Evolutionary conservation across 805 yeast genomes (phyloP).

Genomic region (Candida anglica): DNA sequence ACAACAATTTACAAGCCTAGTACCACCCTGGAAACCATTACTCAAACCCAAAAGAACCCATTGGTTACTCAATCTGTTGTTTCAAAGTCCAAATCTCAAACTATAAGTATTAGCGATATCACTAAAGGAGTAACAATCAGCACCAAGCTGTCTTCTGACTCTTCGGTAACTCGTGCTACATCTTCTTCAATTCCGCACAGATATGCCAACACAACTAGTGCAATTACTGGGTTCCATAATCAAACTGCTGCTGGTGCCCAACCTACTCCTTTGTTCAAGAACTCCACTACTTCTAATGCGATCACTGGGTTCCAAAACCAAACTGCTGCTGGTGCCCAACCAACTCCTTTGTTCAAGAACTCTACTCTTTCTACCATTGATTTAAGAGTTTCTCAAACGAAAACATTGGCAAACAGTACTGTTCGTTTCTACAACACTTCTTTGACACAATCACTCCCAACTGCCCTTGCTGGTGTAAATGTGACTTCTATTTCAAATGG

Average conservation of each 20-base stretch:
- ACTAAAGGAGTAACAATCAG: conserved; percentile 12
- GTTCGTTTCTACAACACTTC: no score
- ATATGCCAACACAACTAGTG: not conserved
- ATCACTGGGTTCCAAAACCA: not conserved
- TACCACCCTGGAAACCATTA: no score
- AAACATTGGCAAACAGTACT: no score
- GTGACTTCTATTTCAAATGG: no score
- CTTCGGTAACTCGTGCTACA: not conserved
- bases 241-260: not conserved
- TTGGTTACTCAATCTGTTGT: conserved; percentile 23
- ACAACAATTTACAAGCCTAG: no score
- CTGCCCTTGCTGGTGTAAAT: no score
- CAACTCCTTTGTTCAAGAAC: no score
- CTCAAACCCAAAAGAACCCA: conserved; percentile 23
- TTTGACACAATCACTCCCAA: no score
- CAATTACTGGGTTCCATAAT: not conserved
- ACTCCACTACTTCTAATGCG: not conserved
- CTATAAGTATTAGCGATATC: conserved; percentile 19
- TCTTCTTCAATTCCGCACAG: not conserved
- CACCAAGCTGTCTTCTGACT: conserved; percentile 1
- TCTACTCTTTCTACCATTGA: no score
- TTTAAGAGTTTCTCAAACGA: no score
- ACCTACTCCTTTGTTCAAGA: not conserved
- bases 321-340: no score
- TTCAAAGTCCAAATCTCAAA: conserved; percentile 15